Evolutionary conservation across 2,329 filamentous ascomycete genomes (phyloP), one percentile per base, ranked within the genome.

Genomic region (Botrytis tulipae): DNA sequence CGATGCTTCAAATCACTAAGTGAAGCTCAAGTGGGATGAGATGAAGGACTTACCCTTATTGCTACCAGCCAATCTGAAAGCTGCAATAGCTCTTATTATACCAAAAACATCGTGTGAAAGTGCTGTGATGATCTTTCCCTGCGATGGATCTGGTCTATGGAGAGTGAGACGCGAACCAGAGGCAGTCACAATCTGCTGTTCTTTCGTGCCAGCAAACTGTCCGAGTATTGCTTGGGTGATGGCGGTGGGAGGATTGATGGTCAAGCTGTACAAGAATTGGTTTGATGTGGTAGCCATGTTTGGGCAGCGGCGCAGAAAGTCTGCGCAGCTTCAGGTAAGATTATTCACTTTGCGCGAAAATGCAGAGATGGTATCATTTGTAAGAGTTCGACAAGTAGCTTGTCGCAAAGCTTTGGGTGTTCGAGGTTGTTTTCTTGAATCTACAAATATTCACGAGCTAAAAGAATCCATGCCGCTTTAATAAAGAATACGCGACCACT

Each of bases 261-360:
- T 98, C 85, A 99, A 88, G 80, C 94, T 96, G 86, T 99, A 99
- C 85, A 99, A 91, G 83, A 98, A 98, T 94, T 98, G 97, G 83
- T 95, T 95, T 78, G 95, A 98, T 75, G 95, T 98, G 82, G 95
- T 97, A 86, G 96, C 95, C 96, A 98, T 98, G 46, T 74, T 80
- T 78, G 77, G 70, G 75, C 73, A 70, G 71, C 63, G 62, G 75
- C 76, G 77, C 79, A 77, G 77, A 77, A 73, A 76, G 74, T 77
- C 77, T 80, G 78, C 75, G 78, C 77, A 78, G 76, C 73, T 75
- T 73, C 60, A 68, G 67, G n/a, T 60, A 51, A 67, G 60, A 20
- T 42, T 60, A 35, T 65, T 62, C 32, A 48, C 66, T 29, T 35
- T 68, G 57, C 74, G 69, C 29, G n/a, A 14, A 46, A 61, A 63